Conservation (phyloP, 2,329 filamentous ascomycete species). For the Pseudogymnoascus sp. region DNA sequence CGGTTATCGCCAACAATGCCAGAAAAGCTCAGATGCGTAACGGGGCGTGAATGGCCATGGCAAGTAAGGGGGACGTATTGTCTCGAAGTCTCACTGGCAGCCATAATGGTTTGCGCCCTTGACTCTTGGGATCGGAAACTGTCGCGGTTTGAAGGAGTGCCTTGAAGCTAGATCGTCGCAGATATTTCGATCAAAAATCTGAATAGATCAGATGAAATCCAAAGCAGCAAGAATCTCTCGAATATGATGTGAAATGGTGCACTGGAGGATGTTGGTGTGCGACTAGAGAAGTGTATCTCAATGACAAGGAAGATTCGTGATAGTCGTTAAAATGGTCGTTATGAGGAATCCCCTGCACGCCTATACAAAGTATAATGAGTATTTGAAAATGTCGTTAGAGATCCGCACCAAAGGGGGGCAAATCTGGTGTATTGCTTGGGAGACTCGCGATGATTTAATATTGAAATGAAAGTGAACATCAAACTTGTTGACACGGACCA, state of each 20-base stretch:
- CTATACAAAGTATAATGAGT: constrained; percentile 5
- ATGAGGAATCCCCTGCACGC: neutral
- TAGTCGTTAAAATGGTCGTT: constrained; percentile 6
- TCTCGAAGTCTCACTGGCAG: constrained; percentile 23
- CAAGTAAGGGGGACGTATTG: constrained; percentile 60
- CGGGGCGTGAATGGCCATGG: constrained; percentile 67
- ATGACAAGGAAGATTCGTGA: constrained; percentile 10
- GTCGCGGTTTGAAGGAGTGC: neutral
- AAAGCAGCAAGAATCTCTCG: neutral
- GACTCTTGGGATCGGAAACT: neutral
- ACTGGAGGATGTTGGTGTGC: neutral
- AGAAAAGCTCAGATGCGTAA: constrained; percentile 68
- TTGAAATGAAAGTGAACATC: constrained; percentile 7
- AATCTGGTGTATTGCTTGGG: neutral
- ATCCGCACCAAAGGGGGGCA: neutral
- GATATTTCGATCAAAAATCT: constrained; percentile 4
- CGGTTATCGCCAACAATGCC: constrained; percentile 49
- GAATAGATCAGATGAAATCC: constrained; percentile 1
- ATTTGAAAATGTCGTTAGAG: constrained; percentile 4
- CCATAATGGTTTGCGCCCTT: constrained; percentile 20
- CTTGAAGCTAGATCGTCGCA: neutral
- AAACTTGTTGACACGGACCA: constrained; percentile 3
- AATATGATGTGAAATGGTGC: neutral
- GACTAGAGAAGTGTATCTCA: neutral
- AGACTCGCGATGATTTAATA: neutral